These are phyloP conservation scores for Emergomyces pasteurianus DNA, from an alignment of 2,329 filamentous ascomycete species.

Conservation along the genomic window DNA sequence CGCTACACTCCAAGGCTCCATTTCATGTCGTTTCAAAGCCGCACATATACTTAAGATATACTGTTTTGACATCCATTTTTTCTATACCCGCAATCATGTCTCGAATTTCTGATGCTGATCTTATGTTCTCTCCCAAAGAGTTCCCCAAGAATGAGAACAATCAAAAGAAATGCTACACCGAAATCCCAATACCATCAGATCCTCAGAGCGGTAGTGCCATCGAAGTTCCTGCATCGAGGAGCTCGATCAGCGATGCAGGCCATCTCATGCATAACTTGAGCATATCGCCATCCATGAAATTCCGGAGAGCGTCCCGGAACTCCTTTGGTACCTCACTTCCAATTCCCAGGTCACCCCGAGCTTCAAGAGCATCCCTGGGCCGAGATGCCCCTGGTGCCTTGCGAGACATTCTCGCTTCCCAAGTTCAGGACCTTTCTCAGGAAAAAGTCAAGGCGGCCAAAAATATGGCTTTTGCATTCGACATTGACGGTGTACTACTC, in stretches of 20 bases:
- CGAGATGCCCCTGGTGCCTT: slow-evolving; percentile 46
- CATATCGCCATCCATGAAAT: slow-evolving; percentile 53
- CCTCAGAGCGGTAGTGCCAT: slow-evolving; percentile 40
- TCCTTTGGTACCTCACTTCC: slow-evolving; percentile 63
- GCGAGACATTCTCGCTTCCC: slow-evolving; percentile 55
- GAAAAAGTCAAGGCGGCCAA: slow-evolving; percentile 58
- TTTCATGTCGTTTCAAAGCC: background rate
- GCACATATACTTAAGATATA: background rate
- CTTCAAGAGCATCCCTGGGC: slow-evolving; percentile 55
- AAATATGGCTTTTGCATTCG: slow-evolving; percentile 71
- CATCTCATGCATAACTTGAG: slow-evolving; percentile 64
- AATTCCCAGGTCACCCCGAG: slow-evolving; percentile 58
- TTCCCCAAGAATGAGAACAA: background rate
- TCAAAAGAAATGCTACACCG: background rate
- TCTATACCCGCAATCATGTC: background rate
- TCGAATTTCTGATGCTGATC: slow-evolving; percentile 1
- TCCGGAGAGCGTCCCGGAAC: slow-evolving; percentile 59
- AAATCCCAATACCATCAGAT: slow-evolving; percentile 33
- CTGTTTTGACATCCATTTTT: background rate
- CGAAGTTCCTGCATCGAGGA: slow-evolving; percentile 58
- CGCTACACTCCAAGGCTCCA: background rate
- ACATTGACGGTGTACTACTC: slow-evolving; percentile 58
- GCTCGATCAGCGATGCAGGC: slow-evolving; percentile 54
- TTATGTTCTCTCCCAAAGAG: background rate
- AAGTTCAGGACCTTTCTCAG: slow-evolving; percentile 55